Evolutionary conservation across 108 stramenopile species (phyloP), one percentile per base, ranked within the genome.

Genomic region (Cylindrotheca closterium): DNA sequence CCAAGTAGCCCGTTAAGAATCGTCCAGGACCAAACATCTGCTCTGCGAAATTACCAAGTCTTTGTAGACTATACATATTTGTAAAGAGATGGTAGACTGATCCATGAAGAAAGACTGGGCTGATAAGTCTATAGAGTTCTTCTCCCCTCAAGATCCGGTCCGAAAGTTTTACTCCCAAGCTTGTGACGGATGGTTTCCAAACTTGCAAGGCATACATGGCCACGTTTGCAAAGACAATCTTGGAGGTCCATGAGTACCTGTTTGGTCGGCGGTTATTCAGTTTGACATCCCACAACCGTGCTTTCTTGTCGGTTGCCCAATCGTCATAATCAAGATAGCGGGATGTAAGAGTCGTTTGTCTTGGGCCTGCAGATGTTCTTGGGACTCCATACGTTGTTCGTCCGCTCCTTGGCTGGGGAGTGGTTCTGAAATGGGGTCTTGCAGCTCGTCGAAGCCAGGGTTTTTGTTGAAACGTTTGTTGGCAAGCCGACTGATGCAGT

Each of bases 71-170:
- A 57, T 78, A 82, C 55, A 81, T 75, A 53, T 94, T 94, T 15
- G 75, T 75, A 63, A 87, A 61, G 24, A 94, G 58, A 65, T 94
- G 93, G 25, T 63, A 64, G 0, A 89, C 51, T 10, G 78, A 71
- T 0, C 88, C 89, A 62, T 94, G 93, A 28, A 94, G 60, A 51
- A 94, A 94, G 10, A 94, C 58, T 1, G 89, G 89, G 3, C 87
- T 84, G 21, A 94, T 24, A 26, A 91, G 50, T 52, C 93, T 58
- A 65, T 94, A 80, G 31, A 94, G 37, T 53, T 94, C 81, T 46
- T 78, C 52, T 54, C 92, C 92, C 1, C 62, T 47, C 42, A 87
- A 46, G 31, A 94, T 76, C 24, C 63, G 47, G 52, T 89, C 86
- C 25, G 84, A 85, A 12, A 82, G 62, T 58, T 91, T 91, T 58